Evolutionary conservation across 371 early-diverging fungal species (phyloP), one percentile per base, ranked within the genome.

Genomic region (Umbelopsis sp.): DNA sequence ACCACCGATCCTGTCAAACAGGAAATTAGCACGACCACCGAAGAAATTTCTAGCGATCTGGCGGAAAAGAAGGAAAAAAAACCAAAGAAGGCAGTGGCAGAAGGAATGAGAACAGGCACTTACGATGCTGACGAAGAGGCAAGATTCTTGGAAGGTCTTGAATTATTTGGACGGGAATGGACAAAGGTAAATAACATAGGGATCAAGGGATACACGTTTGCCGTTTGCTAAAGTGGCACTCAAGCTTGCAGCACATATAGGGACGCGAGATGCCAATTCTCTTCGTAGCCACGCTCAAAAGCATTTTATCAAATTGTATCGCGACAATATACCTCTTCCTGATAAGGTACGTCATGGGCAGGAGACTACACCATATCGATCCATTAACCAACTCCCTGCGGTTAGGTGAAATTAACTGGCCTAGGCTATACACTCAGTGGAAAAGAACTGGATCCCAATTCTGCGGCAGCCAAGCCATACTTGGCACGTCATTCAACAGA

Each of bases 241-340:
- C 76, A 92, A 22, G 90, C 78, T 96, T 44, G 84, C 87, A 35
- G 80, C 82, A 32, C 88, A 91, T 63, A 89, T 96, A 37, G 86
- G 74, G 32, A 96, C 94, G 3, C 83, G 96, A 65, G 92, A 94
- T 70, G 70, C 91, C 41, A 91, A 93, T 69, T 93, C 94, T 6
- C 91, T 96, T 65, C 83, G 94, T 70, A 92, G 93, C 68, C 96
- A 94, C 74, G 95, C 95, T 45, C 95, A 95, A 79, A 95, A 94
- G 75, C 91, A 94, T 73, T 93, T 96, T 67, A 95, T 95, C 74
- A 92, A 93, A 72, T 79, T 96, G 75, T 96, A 83, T 75, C 81
- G 96, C 50, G 96, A 94, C 72, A 85, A 82, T 32, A 75, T 91
- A 41, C 92, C 93, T 45, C 77, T 96, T 64, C 96, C 96, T 12